phyloP scores from a whole-genome alignment of 2,329 filamentous ascomycete species.

The Leptographium procerum region DNA sequence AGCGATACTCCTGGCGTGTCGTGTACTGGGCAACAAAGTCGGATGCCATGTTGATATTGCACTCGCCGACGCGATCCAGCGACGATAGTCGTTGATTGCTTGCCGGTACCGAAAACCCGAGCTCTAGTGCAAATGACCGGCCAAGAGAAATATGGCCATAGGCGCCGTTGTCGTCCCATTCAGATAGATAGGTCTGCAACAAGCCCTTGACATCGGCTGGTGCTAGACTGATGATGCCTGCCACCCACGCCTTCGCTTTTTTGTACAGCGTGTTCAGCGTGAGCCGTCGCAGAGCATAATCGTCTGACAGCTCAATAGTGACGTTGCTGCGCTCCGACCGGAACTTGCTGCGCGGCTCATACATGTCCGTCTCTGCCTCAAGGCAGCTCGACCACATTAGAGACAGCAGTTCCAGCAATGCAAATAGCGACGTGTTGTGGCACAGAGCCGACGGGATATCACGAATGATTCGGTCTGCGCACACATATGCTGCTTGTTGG shows the following conservation, averaged over 20 bases:
- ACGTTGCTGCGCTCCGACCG: conserved; percentile 67
- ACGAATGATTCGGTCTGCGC: conserved; percentile 74
- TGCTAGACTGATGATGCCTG: conserved; percentile 67
- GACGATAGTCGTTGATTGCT: conserved; percentile 79
- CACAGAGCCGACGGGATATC: conserved; percentile 84
- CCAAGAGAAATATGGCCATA: conserved; percentile 90
- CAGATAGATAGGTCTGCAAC: conserved; percentile 89
- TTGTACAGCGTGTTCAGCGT: conserved; percentile 71
- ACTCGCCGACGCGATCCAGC: conserved; percentile 62
- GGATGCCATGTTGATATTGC: conserved; percentile 79
- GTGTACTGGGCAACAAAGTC: conserved; percentile 97
- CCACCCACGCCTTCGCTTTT: conserved; percentile 71
- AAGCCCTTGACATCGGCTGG: conserved; percentile 91
- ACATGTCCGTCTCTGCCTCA: conserved; percentile 88
- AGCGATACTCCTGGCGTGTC: conserved; percentile 88
- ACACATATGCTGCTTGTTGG: conserved; percentile 72
- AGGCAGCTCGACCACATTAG: conserved; percentile 94
- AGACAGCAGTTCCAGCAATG: conserved; percentile 79
- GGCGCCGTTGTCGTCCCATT: conserved; percentile 80
- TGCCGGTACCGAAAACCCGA: conserved; percentile 75
- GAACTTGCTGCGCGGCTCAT: conserved; percentile 75
- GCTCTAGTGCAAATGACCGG: conserved; percentile 85
- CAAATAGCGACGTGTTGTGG: conserved; percentile 81
- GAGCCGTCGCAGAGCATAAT: conserved; percentile 68
- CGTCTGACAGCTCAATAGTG: conserved; percentile 82